Evolutionary conservation across 1,284 basidiomycete species (phyloP), one percentile per base, ranked within the genome.

Genomic region (Xerocomus cyaneibrunnescens): DNA sequence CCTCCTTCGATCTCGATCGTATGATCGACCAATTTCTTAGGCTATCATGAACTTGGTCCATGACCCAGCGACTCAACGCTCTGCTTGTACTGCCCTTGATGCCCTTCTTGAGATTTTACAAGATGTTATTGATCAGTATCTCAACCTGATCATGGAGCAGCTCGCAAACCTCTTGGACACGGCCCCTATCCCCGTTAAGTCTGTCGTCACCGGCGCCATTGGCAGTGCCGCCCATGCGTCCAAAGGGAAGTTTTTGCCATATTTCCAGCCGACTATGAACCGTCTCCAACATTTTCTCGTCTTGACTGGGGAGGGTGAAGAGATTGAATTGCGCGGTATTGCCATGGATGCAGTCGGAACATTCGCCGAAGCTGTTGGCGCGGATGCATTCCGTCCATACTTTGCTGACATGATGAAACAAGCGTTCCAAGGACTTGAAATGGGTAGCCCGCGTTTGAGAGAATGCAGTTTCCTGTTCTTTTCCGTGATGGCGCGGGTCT

Each of bases 401-500:
- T 96, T 98, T 78, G 79, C 87, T 38, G 87, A 94, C 55, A 85
- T 98, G 80, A 98, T 99, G 96, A 87, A 88, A 69, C 87, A 94
- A 62, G 92, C 95, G 4, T 95, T 98, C 77, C 84, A 90, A 62
- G 95, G 92, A 45, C 84, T 96, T 55, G 85, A 90, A 57, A 83
- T 96, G 72, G 90, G 92, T 60, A 89, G 83, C 59, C 88, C 94
- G 6, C 82, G 94, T 56, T 78, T 99, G 55, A 83, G 94, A 61
- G 97, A 99, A 73, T 98, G 94, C 73, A 92, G 89, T 65, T 99
- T 98, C 85, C 79, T 99, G 65, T 98, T 98, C 84, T 99, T 99
- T 64, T 92, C 94, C 56, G 94, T 97, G 60, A 96, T 99, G 91
- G 89, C 95, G 23, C 84, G 92, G 48, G 94, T 99, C 25, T 99